Conservation (phyloP, 306 rosid species). For the Casuarina cunninghamiana region DNA sequence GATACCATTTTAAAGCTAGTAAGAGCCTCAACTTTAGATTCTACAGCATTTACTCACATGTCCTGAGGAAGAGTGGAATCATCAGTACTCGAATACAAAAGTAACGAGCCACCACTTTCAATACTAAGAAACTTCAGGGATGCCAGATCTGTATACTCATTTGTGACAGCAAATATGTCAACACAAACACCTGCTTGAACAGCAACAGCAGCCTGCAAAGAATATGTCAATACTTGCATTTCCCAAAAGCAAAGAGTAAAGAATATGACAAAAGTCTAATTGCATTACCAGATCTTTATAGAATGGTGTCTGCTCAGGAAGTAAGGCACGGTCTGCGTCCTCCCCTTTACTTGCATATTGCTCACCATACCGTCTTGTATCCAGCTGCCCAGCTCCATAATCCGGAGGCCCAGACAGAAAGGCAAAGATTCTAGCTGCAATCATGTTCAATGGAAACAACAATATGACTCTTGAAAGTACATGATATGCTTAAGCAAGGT, state of each 20-base stretch:
- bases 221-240: conserved; percentile 41
- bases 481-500: background rate
- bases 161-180: conserved; percentile 93
- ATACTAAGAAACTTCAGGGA: conserved; percentile 86
- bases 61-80: conserved; percentile 98
- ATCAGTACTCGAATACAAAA: conserved; percentile 74
- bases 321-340: conserved; percentile 96
- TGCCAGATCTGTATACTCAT: conserved; percentile 96
- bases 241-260: conserved; percentile 19
- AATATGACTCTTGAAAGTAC: conserved; percentile 18
- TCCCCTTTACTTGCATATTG: conserved; percentile 98
- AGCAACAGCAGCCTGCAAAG: conserved; percentile 89
- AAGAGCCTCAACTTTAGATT: conserved; percentile 9
- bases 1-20: background rate
- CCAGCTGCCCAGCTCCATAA: conserved; percentile 93
- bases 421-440: conserved; percentile 91
- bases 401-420: conserved; percentile 96
- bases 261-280: conserved; percentile 25
- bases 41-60: conserved; percentile 56
- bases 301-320: conserved; percentile 96
- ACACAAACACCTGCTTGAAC: conserved; percentile 99
- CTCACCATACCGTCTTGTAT: conserved; percentile 91
- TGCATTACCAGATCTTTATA: conserved; percentile 78
- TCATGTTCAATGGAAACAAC: conserved; percentile 36
- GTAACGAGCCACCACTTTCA: conserved; percentile 92